Percentiles rank a stretch among this genome's conserved stretches.
Conservation (phyloP, 148 eudicot species). For the Bassia scoparia region DNA sequence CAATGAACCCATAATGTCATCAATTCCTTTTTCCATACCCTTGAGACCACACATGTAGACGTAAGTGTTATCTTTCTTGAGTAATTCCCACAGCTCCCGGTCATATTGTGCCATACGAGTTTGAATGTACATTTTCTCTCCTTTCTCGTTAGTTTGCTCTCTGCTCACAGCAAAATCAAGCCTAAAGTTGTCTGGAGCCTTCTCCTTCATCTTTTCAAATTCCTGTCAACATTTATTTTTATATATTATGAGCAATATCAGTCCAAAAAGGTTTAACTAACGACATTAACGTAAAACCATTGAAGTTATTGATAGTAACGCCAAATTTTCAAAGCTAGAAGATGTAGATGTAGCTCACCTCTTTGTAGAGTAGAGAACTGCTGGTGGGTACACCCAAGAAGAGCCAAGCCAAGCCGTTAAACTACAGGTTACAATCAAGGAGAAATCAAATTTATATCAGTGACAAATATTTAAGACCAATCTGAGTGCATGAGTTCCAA, state of each 20-base stretch:
- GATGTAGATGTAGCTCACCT: slow-evolving; percentile 42
- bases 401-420: slow-evolving; percentile 98
- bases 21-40: slow-evolving; percentile 98
- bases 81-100: slow-evolving; percentile 85
- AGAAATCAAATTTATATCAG: too few species aligned
- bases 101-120: slow-evolving; percentile 96
- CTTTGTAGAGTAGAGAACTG: slow-evolving; percentile 90
- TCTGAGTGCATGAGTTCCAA: too few species aligned
- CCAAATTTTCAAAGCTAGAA: background rate
- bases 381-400: slow-evolving; percentile 98
- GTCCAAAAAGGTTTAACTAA: background rate
- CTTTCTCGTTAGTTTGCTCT: slow-evolving; percentile 89
- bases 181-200: too few species aligned
- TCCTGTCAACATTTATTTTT: too few species aligned
- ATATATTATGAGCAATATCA: too few species aligned
- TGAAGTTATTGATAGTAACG: background rate
- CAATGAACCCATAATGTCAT: slow-evolving; percentile 82
- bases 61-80: slow-evolving; percentile 88
- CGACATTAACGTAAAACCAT: background rate
- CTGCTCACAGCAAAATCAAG: too few species aligned
- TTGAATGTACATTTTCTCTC: slow-evolving; percentile 97
- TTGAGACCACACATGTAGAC: slow-evolving; percentile 97
- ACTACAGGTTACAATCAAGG: slow-evolving; percentile 39
- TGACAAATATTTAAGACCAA: too few species aligned
- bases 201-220: too few species aligned